Base-by-base conservation (phyloP, 1,139 yeast species). In the Candida pseudoviswanathii region DNA sequence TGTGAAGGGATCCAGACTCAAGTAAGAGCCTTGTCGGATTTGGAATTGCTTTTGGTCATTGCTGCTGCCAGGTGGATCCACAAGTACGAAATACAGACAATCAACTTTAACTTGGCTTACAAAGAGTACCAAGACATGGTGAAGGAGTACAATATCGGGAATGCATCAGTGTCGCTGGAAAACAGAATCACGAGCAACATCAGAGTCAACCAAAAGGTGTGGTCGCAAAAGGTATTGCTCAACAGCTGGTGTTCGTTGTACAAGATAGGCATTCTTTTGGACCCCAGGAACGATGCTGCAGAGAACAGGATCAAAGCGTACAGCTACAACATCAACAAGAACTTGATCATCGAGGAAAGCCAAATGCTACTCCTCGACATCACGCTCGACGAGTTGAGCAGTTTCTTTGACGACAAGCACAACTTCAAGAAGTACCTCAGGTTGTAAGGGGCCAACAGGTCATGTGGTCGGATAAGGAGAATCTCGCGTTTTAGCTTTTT, bases 21-120 rank as follows among this genome's bases (percentile, higher is more conserved):
- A 41, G 65, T 70, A 3, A 62, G 68, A 5, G 73, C 86, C 0
- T 65, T 90, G 29, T 84, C 96, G 1, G 85, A 85, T 46, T 65
- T 88, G 26, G 97, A 92, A 60, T 62, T 86, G 44, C 77, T 86
- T 6, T 62, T 92, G 34, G 68, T 88, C 6, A 81, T 91, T 4
- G 82, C 91, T 39, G 86, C 92, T 0, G 87, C 95, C 0, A 73
- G 97, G 39, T 84, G 86, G 52, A 73, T 82, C 22, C 75, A 81
- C 50, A 86, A 85, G 58, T 78, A 78, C 34, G 84, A 81, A 33
- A 68, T 82, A 11, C 82, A 75, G 26, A 71, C 74, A 10, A 73
- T 85, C 24, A 92, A 90, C 63, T 86, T 91, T 67, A 89, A 86
- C 56, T 72, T 90, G 54, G 88, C 86, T 0, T 87, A 85, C 63